Evolutionary conservation across 2,329 filamentous ascomycete genomes (phyloP), one percentile per base, ranked within the genome.

Genomic region (Ascochyta lentis): DNA sequence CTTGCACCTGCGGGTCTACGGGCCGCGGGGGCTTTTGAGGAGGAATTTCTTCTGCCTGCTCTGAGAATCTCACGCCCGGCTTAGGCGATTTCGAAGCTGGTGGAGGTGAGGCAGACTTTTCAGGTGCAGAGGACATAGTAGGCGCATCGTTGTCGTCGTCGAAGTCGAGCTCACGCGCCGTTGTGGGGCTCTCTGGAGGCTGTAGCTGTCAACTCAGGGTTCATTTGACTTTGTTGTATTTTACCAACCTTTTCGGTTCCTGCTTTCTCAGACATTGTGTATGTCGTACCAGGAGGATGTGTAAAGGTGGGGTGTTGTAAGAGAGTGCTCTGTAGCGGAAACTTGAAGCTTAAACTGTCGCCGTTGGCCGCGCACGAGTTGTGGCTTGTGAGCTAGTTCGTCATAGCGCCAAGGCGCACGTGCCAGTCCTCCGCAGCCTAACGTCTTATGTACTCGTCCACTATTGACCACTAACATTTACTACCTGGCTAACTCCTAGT

Each of bases 21-120:
- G 94, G 94, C 56, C 93, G 87, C 31, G 92, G 92, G 29, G 93
- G 93, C 79, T 97, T 96, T 44, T 71, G 59, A 37, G 89, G 84
- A 12, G 92, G 92, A 23, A 88, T 73, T 58, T 81, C 78, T 10
- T 68, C 70, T 24, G 75, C 72, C 10, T 78, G 75, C 16, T 81
- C 78, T 39, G 76, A 76, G 68, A 81, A 81, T 61, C 77, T 79
- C 27, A 81, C 79, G 26, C 74, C 74, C 13, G 75, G 78, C 65
- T 75, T 81, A 61, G 70, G 73, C 42, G 64, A 77, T 19, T 57
- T 57, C 7, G 48, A 52, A 22, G 41, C 22, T 23, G 55, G 49
- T n/a, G 49, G 35, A 9, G 55, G 55, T 12, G 76, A 70, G 29
- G 78, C 70, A 38, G 78, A 68, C 13, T 62, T 57, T 3, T 64